Evolutionary conservation across 2,329 filamentous ascomycete species (phyloP).

Genomic region (Cladobotryum mycophilum): DNA sequence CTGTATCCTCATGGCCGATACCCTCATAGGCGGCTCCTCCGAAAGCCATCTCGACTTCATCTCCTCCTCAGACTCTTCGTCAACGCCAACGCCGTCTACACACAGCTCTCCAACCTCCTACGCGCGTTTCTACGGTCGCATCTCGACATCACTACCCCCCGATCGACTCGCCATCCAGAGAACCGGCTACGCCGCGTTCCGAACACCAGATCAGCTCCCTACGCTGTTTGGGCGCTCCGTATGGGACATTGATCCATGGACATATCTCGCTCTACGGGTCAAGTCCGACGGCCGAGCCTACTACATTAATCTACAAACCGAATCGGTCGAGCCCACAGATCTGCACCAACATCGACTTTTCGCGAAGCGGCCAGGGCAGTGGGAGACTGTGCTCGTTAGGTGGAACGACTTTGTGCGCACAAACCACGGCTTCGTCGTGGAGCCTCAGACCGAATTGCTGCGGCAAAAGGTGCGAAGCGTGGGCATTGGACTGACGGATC

Average conservation of each 20-base stretch:
- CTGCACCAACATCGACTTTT: slow-evolving; percentile 91
- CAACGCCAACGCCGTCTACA: neutral
- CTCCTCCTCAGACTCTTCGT: slow-evolving; percentile 17
- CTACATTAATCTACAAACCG: slow-evolving; percentile 92
- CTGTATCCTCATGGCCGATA: slow-evolving; percentile 79
- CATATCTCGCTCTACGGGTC: slow-evolving; percentile 79
- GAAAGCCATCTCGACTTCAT: slow-evolving; percentile 64
- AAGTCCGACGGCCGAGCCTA: slow-evolving; percentile 90
- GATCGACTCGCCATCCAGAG: slow-evolving; percentile 69
- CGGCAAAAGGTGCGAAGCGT: slow-evolving; percentile 79
- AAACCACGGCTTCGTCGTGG: slow-evolving; percentile 84
- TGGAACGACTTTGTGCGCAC: slow-evolving; percentile 93
- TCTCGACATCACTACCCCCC: slow-evolving; percentile 76
- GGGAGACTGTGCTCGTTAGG: slow-evolving; percentile 91
- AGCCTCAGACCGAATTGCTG: slow-evolving; percentile 87
- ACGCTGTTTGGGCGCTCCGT: slow-evolving; percentile 81
- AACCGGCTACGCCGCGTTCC: slow-evolving; percentile 83
- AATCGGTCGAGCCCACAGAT: slow-evolving; percentile 89
- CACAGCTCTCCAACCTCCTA: slow-evolving; percentile 38
- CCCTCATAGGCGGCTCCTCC: slow-evolving; percentile 81
- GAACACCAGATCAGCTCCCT: slow-evolving; percentile 68
- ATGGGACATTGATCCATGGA: slow-evolving; percentile 87
- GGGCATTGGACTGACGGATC: slow-evolving; percentile 83
- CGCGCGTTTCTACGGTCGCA: slow-evolving; percentile 77
- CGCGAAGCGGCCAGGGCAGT: slow-evolving; percentile 69